Percentiles rank a stretch among this genome's conserved stretches.
These are phyloP conservation scores for Phragmites australis DNA, from an alignment of 176 grass and related monocot species.

Conservation along the genomic window DNA sequence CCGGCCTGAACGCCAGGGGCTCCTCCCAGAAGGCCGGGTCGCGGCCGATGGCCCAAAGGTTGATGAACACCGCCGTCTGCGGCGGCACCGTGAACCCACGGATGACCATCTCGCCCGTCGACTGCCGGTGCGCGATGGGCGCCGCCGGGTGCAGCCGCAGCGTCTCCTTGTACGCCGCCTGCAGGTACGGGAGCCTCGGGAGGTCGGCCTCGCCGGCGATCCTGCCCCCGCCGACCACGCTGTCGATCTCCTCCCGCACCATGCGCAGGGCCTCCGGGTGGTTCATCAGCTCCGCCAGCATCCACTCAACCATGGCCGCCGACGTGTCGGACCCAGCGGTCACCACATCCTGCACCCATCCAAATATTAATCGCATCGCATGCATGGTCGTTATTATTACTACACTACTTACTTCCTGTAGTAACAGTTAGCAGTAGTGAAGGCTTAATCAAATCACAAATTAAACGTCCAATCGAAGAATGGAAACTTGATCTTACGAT, in stretches of 20 bases:
- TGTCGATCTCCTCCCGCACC: constrained; percentile 50
- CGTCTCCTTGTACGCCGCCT: constrained; percentile 71
- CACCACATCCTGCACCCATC: constrained; percentile 58
- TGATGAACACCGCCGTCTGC: constrained; percentile 60
- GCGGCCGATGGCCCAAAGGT: constrained; percentile 58
- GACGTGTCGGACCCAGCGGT: constrained; percentile 51
- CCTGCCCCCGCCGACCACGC: constrained; percentile 43
- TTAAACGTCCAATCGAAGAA: too few species aligned
- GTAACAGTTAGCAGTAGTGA: too few species aligned
- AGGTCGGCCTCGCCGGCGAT: constrained; percentile 65
- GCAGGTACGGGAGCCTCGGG: constrained; percentile 61
- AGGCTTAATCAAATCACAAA: too few species aligned
- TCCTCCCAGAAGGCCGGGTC: constrained; percentile 58
- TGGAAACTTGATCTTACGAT: constrained; percentile 47
- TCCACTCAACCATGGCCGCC: constrained; percentile 71
- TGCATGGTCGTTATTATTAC: too few species aligned
- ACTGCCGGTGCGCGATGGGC: constrained; percentile 48
- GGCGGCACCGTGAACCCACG: constrained; percentile 42
- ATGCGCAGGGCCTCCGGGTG: constrained; percentile 51
- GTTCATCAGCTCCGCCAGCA: constrained; percentile 71
- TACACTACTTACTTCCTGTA: too few species aligned
- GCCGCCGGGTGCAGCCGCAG: constrained; percentile 51
- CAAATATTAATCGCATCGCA: too few species aligned
- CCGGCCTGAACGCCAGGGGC: constrained; percentile 61
- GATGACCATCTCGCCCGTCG: constrained; percentile 37